Percentiles rank a stretch among this genome's conserved stretches.
Evolutionary conservation across 108 stramenopile species (phyloP).

Genomic region (Skeletonema grethae): DNA sequence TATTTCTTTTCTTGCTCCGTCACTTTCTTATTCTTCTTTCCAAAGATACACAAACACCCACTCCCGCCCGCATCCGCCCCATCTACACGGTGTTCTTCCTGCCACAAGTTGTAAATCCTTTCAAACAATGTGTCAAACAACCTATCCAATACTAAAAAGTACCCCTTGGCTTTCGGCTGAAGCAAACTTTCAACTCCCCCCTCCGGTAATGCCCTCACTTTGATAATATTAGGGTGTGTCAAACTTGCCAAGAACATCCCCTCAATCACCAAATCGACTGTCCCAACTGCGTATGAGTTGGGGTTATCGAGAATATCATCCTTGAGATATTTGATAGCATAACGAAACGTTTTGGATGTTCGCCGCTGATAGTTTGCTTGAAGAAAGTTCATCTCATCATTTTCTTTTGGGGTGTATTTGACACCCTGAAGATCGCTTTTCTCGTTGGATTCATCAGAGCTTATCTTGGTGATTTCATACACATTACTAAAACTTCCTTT

Average conservation of each 20-base stretch:
- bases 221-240: constrained; percentile 76
- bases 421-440: background rate
- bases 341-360: constrained; percentile 23
- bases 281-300: constrained; percentile 65
- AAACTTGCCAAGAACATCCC: constrained; percentile 69
- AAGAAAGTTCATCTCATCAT: background rate
- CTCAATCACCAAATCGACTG: constrained; percentile 74
- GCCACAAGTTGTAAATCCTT: constrained; percentile 44
- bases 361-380: background rate
- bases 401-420: background rate
- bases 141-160: constrained; percentile 80
- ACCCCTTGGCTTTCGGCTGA: constrained; percentile 39
- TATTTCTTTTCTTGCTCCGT: constrained; percentile 8
- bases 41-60: background rate
- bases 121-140: constrained; percentile 69
- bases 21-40: constrained; percentile 8
- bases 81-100: constrained; percentile 4
- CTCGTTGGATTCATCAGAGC: background rate
- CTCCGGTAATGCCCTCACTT: constrained; percentile 65
- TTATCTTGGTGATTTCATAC: constrained; percentile 43
- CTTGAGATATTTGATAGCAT: constrained; percentile 65
- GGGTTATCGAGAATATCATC: constrained; percentile 52
- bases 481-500: constrained; percentile 70
- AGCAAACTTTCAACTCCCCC: constrained; percentile 46
- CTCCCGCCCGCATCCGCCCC: background rate